A percentile compares a stretch with the other conserved stretches of the same genome.
These are phyloP conservation scores for Zelonia costaricensis DNA, from an alignment of 208 protist species.

Conservation along the genomic window DNA sequence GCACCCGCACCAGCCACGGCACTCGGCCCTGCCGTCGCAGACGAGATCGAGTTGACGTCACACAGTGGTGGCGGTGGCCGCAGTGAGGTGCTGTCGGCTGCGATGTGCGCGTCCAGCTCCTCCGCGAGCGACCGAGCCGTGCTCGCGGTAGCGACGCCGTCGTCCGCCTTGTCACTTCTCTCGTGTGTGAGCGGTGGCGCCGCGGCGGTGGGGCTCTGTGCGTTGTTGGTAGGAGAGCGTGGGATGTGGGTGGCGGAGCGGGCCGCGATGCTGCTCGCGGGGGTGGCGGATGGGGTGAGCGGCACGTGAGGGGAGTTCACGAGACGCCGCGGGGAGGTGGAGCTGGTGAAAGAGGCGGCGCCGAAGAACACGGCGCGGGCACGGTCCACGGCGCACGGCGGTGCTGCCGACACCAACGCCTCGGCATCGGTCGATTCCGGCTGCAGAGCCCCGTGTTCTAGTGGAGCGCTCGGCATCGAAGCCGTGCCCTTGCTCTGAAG, in stretches of 20 bases:
- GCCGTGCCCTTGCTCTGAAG: no score
- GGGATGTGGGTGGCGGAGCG: neutral
- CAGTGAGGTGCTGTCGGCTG: conserved; percentile 24
- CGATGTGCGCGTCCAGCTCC: conserved; percentile 27
- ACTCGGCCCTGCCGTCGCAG: no score
- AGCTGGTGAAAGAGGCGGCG: conserved; percentile 54
- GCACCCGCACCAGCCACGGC: no score
- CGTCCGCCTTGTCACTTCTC: no score
- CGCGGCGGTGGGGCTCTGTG: neutral
- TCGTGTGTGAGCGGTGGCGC: neutral
- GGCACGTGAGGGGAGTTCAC: conserved; percentile 54
- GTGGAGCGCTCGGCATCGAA: no score
- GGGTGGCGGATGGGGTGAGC: conserved; percentile 31
- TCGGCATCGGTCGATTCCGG: neutral
- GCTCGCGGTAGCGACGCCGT: neutral
- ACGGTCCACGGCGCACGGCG: conserved; percentile 57
- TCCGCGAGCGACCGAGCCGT: conserved; percentile 13
- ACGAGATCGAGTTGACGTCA: no score
- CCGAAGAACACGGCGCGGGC: conserved; percentile 71
- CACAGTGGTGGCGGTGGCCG: conserved; percentile 11
- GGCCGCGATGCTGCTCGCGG: neutral
- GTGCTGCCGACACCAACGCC: neutral
- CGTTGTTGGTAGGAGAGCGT: neutral
- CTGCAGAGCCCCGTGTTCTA: no score
- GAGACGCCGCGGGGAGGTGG: conserved; percentile 56